A percentile compares a stretch with the other conserved stretches of the same genome.
These are phyloP conservation scores for Paraglomus brasilianum DNA, from an alignment of 192 early-diverging fungal species.

Conservation along the genomic window DNA sequence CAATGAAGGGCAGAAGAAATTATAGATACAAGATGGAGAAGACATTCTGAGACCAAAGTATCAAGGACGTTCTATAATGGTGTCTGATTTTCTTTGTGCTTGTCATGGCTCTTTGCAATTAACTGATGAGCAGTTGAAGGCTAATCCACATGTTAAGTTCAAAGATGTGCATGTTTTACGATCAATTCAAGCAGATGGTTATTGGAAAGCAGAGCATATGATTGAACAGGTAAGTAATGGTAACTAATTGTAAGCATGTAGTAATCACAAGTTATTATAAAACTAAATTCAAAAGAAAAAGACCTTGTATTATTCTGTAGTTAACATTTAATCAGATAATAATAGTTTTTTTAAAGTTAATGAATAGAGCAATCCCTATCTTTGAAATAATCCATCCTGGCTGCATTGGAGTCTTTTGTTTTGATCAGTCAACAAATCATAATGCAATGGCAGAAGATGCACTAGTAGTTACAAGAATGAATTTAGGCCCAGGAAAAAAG, in stretches of 20 bases:
- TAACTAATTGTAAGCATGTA: no score
- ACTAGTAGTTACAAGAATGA: constrained; percentile 35
- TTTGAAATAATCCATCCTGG: constrained; percentile 23
- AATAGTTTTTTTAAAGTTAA: no score
- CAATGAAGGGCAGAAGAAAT: constrained; percentile 24
- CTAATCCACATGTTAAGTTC: neutral
- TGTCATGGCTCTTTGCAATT: constrained; percentile 24
- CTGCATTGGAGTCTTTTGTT: constrained; percentile 33
- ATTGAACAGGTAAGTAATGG: constrained; percentile 27
- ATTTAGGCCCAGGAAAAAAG: constrained; percentile 17
- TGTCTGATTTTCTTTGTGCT: constrained; percentile 31
- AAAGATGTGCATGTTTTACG: constrained; percentile 7
- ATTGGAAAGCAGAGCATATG: constrained; percentile 30
- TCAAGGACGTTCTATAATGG: constrained; percentile 32
- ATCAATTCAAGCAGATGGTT: constrained; percentile 27
- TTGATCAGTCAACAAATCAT: constrained; percentile 37
- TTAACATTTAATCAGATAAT: no score
- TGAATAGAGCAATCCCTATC: constrained; percentile 30
- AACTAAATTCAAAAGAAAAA: no score
- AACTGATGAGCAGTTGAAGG: constrained; percentile 9
- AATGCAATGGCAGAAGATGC: constrained; percentile 29
- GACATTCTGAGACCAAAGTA: constrained; percentile 17
- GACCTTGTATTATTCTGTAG: no score
- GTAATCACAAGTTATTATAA: no score
- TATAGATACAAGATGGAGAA: constrained; percentile 21